Percentiles rank a stretch among this genome's conserved stretches.
Conservation (phyloP, 2,329 filamentous ascomycete species). For the Ustilaginoidea virens region DNA sequence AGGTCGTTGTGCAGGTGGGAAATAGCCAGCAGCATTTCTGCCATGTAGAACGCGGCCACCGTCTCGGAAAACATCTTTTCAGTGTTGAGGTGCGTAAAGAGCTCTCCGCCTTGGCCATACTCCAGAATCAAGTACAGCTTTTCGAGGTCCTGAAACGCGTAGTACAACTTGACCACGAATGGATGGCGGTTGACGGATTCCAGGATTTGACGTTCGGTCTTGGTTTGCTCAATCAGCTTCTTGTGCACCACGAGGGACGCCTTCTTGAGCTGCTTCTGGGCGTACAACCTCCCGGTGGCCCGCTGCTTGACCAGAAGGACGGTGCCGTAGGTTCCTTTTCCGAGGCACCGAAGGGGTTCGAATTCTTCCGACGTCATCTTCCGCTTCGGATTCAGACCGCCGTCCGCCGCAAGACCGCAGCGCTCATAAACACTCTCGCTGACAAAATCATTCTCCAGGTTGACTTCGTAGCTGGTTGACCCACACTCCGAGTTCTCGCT, state of each 20-base stretch:
- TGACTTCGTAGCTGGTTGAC: constrained; percentile 69
- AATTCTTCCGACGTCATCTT: constrained; percentile 94
- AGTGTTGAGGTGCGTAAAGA: constrained; percentile 86
- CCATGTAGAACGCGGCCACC: constrained; percentile 93
- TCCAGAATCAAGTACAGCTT: constrained; percentile 96
- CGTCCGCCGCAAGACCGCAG: constrained; percentile 31
- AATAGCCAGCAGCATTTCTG: constrained; percentile 87
- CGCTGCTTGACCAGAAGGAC: constrained; percentile 87
- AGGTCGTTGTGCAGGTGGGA: constrained; percentile 85
- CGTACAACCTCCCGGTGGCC: constrained; percentile 75
- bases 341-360: constrained; percentile 76
- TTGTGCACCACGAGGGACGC: constrained; percentile 91
- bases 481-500: constrained; percentile 50
- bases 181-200: constrained; percentile 94
- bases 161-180: constrained; percentile 95
- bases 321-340: constrained; percentile 91
- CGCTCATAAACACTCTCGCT: constrained; percentile 44
- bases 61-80: constrained; percentile 92
- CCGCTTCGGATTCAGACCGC: constrained; percentile 39
- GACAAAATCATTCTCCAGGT: constrained; percentile 70
- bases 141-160: constrained; percentile 95
- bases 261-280: constrained; percentile 98
- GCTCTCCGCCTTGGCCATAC: constrained; percentile 90
- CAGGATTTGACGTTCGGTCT: constrained; percentile 86
- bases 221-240: constrained; percentile 90